A percentile compares a stretch with the other conserved stretches of the same genome.
These are phyloP conservation scores for Pseudonitzschia pungens DNA, from an alignment of 108 stramenopile species.

Conservation along the genomic window DNA sequence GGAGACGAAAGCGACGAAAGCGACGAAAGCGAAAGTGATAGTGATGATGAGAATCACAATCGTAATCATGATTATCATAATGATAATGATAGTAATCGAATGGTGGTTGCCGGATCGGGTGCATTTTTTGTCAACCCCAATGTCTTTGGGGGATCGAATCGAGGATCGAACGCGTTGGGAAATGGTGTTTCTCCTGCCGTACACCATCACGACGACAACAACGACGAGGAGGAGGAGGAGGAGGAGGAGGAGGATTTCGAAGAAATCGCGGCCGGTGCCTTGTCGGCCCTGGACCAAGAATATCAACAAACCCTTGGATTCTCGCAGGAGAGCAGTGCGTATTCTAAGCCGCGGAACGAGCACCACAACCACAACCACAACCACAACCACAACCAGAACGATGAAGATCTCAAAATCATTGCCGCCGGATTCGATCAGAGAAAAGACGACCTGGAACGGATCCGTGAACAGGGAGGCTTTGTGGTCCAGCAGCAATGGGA, in stretches of 20 bases:
- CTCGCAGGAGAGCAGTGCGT: neutral
- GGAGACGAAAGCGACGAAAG: neutral
- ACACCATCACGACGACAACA: no score
- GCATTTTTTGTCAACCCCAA: slow-evolving; percentile 1
- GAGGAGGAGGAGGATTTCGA: slow-evolving; percentile 26
- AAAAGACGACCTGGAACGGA: slow-evolving; percentile 8
- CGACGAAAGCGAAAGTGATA: slow-evolving; percentile 7
- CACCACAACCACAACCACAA: neutral
- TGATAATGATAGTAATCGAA: no score
- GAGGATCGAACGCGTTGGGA: neutral
- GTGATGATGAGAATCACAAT: no score
- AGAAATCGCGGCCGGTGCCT: slow-evolving; percentile 31
- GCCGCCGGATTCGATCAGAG: slow-evolving; percentile 21
- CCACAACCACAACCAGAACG: slow-evolving; percentile 2
- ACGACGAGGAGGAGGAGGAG: no score
- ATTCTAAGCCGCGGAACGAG: neutral
- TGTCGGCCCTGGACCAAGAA: slow-evolving; percentile 36
- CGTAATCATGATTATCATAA: no score
- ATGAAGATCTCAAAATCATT: slow-evolving; percentile 22
- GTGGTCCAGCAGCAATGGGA: slow-evolving; percentile 14
- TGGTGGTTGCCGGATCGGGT: no score
- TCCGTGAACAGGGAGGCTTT: slow-evolving; percentile 11
- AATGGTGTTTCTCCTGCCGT: neutral
- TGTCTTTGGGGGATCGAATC: neutral
- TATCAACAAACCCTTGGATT: slow-evolving; percentile 30